phyloP scores from a whole-genome alignment of 257 asterid genomes.

The Primulina eburnea region DNA sequence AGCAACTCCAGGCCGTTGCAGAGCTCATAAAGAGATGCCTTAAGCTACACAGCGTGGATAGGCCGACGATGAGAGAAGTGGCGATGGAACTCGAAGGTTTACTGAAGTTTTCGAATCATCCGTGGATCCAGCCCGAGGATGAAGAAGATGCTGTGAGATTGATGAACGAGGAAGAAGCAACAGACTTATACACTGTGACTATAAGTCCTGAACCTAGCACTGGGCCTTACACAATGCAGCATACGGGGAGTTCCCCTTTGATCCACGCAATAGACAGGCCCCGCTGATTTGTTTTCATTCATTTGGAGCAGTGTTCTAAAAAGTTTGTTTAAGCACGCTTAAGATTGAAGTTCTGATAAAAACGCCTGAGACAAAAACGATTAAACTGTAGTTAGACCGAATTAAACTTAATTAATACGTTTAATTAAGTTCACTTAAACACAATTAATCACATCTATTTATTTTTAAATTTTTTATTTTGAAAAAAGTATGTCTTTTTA shows the following conservation, averaged over 20 bases:
- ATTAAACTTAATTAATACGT: too few relatives aligned
- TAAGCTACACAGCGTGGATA: conserved; percentile 29
- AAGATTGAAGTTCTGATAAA: too few relatives aligned
- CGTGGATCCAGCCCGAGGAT: conserved; percentile 40
- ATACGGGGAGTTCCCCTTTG: conserved; percentile 25
- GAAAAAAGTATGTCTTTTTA: too few relatives aligned
- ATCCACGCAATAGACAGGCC: conserved; percentile 27
- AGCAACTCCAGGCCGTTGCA: conserved; percentile 29
- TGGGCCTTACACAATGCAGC: conserved; percentile 14
- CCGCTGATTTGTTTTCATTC: conserved; percentile 20
- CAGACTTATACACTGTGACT: conserved; percentile 31
- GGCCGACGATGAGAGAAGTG: conserved; percentile 70
- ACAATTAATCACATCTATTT: too few relatives aligned
- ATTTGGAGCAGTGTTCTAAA: too few relatives aligned
- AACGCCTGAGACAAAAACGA: too few relatives aligned
- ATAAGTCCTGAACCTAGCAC: conserved; percentile 23
- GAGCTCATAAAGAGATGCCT: conserved; percentile 35
- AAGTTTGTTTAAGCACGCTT: too few relatives aligned
- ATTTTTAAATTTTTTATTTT: too few relatives aligned
- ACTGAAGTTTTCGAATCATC: conserved; percentile 48
- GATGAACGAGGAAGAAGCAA: conserved; percentile 29
- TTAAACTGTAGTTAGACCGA: too few relatives aligned
- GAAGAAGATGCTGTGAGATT: conserved; percentile 24
- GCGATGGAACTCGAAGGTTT: conserved; percentile 56
- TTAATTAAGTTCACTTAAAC: too few relatives aligned